Evolutionary conservation across 805 yeast genomes (phyloP).

Genomic region (Dipodascus geniculatus): DNA sequence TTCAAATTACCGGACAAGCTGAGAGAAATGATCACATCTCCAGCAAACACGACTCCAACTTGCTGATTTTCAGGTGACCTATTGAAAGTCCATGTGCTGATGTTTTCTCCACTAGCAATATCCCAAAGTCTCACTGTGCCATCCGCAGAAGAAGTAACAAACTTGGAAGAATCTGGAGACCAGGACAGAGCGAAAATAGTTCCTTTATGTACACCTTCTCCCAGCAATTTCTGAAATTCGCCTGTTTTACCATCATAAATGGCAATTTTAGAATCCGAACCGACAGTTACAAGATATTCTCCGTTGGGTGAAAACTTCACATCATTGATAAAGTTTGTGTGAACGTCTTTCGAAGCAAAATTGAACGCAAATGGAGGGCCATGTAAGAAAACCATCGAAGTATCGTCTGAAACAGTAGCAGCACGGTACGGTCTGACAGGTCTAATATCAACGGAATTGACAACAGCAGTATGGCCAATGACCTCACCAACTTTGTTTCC

Average conservation of each 20-base stretch:
- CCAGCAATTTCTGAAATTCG: slow-evolving; percentile 41
- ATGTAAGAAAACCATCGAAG: slow-evolving; percentile 66
- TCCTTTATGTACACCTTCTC: slow-evolving; percentile 45
- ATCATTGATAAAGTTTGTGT: slow-evolving; percentile 67
- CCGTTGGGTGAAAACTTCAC: slow-evolving; percentile 81
- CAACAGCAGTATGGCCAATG: slow-evolving; percentile 76
- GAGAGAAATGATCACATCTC: slow-evolving; percentile 49
- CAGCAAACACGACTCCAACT: slow-evolving; percentile 67
- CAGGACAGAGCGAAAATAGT: slow-evolving; percentile 75
- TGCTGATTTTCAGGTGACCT: slow-evolving; percentile 51
- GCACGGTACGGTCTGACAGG: slow-evolving; percentile 87
- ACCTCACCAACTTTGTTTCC: slow-evolving; percentile 97
- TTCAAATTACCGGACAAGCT: slow-evolving; percentile 63
- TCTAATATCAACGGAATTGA: slow-evolving; percentile 76
- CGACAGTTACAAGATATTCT: slow-evolving; percentile 59
- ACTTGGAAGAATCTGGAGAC: slow-evolving; percentile 40
- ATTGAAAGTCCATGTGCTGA: slow-evolving; percentile 41
- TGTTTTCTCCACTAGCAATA: slow-evolving; percentile 11
- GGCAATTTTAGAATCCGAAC: slow-evolving; percentile 68
- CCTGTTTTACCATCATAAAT: slow-evolving; percentile 85
- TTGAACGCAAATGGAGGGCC: slow-evolving; percentile 94
- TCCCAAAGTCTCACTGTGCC: slow-evolving; percentile 58
- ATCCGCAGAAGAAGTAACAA: slow-evolving; percentile 82
- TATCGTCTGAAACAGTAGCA: slow-evolving; percentile 86
- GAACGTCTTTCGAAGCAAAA: slow-evolving; percentile 59